Evolutionary conservation across 768 basidiomycete genomes (phyloP), one percentile per base, ranked within the genome.

Genomic region (Mycena capillaripes): DNA sequence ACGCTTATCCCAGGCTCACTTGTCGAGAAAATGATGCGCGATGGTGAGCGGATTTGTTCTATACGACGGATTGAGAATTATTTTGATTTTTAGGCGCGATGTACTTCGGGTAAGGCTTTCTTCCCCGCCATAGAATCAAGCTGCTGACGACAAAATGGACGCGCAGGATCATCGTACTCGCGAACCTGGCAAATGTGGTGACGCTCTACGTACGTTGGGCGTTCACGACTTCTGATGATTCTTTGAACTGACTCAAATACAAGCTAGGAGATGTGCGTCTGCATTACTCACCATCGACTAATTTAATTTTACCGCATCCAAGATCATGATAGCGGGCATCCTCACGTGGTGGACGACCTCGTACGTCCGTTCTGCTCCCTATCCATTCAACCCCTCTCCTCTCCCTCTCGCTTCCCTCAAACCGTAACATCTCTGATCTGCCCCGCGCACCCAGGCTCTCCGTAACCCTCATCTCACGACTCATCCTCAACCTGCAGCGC

Each of bases 271-370:
- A 62, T 17, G 61, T 62, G 32, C 7, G 61, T 42, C 19, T 16
- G 9, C 5, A 2, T 48, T 48, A 8, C 6, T 46, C n/a, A 30
- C 16, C n/a, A n/a, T n/a, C n/a, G n/a, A n/a, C n/a, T n/a, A n/a
- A n/a, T n/a, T n/a, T n/a, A n/a, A n/a, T n/a, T n/a, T n/a, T n/a
- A n/a, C n/a, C n/a, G n/a, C 12, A 10, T 32, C 27, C 32, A 34
- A 73, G 72, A 66, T 70, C 0, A 52, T 73, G 17, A 73, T 70
- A 12, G 63, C 72, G 2, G 72, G 72, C 0, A 65, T 73, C 27
- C 72, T 73, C 2, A 55, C 68, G 8, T 73, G 72, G 72, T 61
- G 68, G 64, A 73, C 72, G 1, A 73, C 72, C 1, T 73, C 72
- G 68, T 69, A 46, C 60, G 67, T 48, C 7, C 32, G 34, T 29